These are phyloP conservation scores for Suillus brevipes DNA, from an alignment of 768 basidiomycete genomes.

Conservation along the genomic window DNA sequence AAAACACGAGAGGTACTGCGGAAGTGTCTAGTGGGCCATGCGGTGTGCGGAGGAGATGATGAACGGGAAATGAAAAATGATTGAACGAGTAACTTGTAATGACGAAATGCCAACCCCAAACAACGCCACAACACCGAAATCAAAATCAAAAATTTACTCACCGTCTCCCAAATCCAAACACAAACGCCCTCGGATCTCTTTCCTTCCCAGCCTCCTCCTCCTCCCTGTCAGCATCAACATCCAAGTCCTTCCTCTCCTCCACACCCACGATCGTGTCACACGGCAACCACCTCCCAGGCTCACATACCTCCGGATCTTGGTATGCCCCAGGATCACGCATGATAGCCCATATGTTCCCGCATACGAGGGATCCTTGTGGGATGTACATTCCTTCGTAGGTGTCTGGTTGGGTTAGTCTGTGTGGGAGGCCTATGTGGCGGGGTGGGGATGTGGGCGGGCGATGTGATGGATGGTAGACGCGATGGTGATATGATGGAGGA, in stretches of 20 bases:
- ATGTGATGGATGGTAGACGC: neutral
- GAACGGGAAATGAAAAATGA: neutral
- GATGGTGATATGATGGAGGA: neutral
- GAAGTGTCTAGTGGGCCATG: too few relatives aligned
- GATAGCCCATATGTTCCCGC: conserved; percentile 58
- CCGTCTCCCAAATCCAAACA: conserved; percentile 1
- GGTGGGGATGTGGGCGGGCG: neutral
- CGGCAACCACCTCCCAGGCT: neutral
- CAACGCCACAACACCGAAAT: neutral
- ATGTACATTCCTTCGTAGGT: conserved; percentile 58
- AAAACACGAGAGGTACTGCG: too few relatives aligned
- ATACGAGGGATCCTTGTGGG: conserved; percentile 64
- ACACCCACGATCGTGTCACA: neutral
- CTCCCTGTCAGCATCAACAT: neutral
- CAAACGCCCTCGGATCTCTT: conserved; percentile 35
- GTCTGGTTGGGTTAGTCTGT: conserved; percentile 66
- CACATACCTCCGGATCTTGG: conserved; percentile 14
- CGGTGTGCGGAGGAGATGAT: too few relatives aligned
- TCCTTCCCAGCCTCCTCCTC: neutral
- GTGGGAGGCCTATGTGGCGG: conserved; percentile 52
- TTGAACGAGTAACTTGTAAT: neutral
- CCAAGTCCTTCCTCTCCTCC: neutral
- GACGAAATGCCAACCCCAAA: neutral
- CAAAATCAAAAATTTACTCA: neutral
- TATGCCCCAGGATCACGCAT: conserved; percentile 52